phyloP scores from a whole-genome alignment of 1,284 basidiomycete species.

The Cerioporus squamosus region DNA sequence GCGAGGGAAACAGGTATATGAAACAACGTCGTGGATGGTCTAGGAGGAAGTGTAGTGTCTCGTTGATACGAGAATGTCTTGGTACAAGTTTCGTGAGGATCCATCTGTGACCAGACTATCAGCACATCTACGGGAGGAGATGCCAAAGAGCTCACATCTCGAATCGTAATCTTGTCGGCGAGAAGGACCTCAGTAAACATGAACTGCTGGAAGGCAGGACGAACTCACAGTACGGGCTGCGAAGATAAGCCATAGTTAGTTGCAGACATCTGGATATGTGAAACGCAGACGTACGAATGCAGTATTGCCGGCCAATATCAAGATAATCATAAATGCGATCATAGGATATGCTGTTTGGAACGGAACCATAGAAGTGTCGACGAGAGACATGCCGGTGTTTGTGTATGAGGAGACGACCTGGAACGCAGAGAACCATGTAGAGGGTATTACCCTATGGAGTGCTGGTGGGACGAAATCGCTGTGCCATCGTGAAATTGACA shows the following conservation, averaged over 20 bases:
- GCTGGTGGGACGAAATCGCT: slow-evolving; percentile 60
- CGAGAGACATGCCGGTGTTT: slow-evolving; percentile 88
- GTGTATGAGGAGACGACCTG: slow-evolving; percentile 89
- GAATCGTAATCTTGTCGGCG: slow-evolving; percentile 57
- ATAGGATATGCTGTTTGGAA: slow-evolving; percentile 88
- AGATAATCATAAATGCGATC: slow-evolving; percentile 66
- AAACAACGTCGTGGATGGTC: slow-evolving; percentile 98
- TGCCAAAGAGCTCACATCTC: slow-evolving; percentile 52
- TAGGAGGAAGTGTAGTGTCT: slow-evolving; percentile 90
- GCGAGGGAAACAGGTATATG: slow-evolving; percentile 93
- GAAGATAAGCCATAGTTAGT: background rate
- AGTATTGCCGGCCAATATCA: slow-evolving; percentile 92
- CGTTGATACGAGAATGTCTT: slow-evolving; percentile 61
- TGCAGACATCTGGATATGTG: background rate
- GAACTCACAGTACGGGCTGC: slow-evolving; percentile 26
- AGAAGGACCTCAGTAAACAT: background rate
- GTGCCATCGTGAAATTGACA: slow-evolving; percentile 57
- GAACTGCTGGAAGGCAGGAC: background rate
- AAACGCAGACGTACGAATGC: slow-evolving; percentile 72
- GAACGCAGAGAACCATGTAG: slow-evolving; percentile 84
- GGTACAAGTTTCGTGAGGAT: slow-evolving; percentile 67
- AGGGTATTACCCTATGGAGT: slow-evolving; percentile 53
- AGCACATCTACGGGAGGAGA: too few relatives aligned
- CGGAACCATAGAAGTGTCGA: slow-evolving; percentile 90
- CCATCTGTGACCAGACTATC: slow-evolving; percentile 59